Conservation (phyloP, 73 alveolate genomes). For the Tetrahymena thermophila region DNA sequence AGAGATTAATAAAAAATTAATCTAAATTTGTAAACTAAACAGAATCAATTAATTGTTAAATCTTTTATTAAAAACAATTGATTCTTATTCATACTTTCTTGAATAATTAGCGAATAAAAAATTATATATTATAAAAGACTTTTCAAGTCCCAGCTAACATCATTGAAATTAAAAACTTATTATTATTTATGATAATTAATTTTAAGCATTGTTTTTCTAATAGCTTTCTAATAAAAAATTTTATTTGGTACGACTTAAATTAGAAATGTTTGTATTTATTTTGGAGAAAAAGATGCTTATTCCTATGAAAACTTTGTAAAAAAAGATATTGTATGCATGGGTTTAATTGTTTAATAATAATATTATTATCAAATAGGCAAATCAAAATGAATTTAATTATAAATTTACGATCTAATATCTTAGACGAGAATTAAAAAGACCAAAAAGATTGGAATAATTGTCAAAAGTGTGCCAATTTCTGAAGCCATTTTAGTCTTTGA, state of each 20-base stretch:
- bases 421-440: slow-evolving; percentile 12
- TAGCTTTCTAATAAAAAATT: background rate
- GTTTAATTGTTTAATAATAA: background rate
- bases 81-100: background rate
- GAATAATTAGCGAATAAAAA: no score
- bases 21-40: background rate
- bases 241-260: background rate
- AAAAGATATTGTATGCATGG: background rate
- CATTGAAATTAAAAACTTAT: background rate
- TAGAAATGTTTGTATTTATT: background rate
- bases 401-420: background rate
- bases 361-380: background rate
- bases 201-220: no score
- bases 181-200: background rate
- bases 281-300: background rate
- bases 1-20: background rate
- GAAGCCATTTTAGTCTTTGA: slow-evolving; percentile 35
- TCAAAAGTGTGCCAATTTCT: slow-evolving; percentile 15
- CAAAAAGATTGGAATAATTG: slow-evolving; percentile 20
- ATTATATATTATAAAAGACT: background rate
- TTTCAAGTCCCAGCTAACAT: background rate
- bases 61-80: background rate
- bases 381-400: background rate
- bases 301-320: background rate
- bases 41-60: no score